phyloP scores from a whole-genome alignment of 345 rosid species.

The Theobroma cacao region DNA sequence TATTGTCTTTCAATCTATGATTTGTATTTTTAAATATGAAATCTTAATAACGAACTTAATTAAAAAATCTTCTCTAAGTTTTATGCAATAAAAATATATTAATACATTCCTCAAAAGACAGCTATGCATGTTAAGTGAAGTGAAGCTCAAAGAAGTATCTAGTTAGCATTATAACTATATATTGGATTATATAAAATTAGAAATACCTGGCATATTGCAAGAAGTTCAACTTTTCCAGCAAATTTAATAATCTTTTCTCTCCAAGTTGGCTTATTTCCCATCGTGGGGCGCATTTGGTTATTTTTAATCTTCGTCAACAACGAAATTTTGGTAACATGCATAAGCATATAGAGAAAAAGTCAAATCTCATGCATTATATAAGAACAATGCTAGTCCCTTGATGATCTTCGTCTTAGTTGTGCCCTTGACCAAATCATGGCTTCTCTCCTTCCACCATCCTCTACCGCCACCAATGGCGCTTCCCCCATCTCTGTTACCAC shows the following conservation, averaged over 20 bases:
- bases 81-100: no score
- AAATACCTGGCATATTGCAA: neutral
- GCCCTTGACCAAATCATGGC: conserved; percentile 18
- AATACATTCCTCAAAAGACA: no score
- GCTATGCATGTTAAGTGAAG: no score
- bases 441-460: conserved; percentile 7
- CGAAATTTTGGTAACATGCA: neutral
- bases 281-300: neutral
- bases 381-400: neutral
- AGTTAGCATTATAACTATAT: no score
- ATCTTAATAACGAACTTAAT: no score
- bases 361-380: conserved; percentile 3
- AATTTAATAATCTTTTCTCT: neutral
- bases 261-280: neutral
- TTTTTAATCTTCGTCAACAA: neutral
- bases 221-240: neutral
- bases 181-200: neutral
- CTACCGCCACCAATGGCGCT: neutral
- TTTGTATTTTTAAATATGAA: no score
- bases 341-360: neutral
- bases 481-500: neutral
- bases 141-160: no score
- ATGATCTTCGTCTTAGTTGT: neutral
- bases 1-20: no score
- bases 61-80: no score